phyloP scores from a whole-genome alignment of 495 filamentous ascomycete species.

The Pyrenopolyporus hunteri region DNA sequence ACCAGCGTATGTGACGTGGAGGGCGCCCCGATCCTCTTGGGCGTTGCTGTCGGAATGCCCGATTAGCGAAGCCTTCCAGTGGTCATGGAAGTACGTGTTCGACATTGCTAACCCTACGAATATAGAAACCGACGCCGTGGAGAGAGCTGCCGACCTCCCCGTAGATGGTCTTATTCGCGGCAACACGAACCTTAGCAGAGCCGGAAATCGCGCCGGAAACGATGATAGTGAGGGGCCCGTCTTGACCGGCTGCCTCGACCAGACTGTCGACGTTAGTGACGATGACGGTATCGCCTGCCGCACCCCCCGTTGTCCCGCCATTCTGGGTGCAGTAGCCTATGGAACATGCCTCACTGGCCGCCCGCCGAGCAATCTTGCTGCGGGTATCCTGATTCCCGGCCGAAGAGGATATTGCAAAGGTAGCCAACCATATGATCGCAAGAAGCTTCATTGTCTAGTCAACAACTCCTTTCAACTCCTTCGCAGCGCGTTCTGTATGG shows the following conservation, averaged over 20 bases:
- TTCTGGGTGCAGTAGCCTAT: conserved; percentile 46
- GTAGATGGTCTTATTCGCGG: conserved; percentile 60
- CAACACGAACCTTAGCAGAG: conserved; percentile 50
- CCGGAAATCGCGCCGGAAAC: conserved; percentile 54
- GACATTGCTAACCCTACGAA: conserved; percentile 58
- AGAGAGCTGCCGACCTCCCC: conserved; percentile 46
- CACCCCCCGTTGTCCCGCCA: conserved; percentile 57
- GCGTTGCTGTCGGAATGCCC: conserved; percentile 64
- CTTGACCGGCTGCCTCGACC: conserved; percentile 49
- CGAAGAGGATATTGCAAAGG: conserved; percentile 7
- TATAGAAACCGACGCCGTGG: conserved; percentile 51
- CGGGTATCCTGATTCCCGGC: background rate
- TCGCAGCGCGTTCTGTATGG: too few relatives aligned
- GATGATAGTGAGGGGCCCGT: conserved; percentile 53
- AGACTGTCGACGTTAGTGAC: conserved; percentile 59
- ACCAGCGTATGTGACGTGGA: conserved; percentile 66
- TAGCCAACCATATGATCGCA: background rate
- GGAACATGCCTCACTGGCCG: conserved; percentile 40
- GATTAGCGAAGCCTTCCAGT: conserved; percentile 69
- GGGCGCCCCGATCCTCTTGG: conserved; percentile 56
- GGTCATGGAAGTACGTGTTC: conserved; percentile 63
- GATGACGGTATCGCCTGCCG: conserved; percentile 57
- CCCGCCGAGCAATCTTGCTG: conserved; percentile 4
- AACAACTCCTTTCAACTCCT: too few relatives aligned
- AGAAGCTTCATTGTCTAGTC: conserved; percentile 13